A percentile compares a stretch with the other conserved stretches of the same genome.
Evolutionary conservation across 2,329 filamentous ascomycete species (phyloP).

Genomic region (Aureobasidium lini): DNA sequence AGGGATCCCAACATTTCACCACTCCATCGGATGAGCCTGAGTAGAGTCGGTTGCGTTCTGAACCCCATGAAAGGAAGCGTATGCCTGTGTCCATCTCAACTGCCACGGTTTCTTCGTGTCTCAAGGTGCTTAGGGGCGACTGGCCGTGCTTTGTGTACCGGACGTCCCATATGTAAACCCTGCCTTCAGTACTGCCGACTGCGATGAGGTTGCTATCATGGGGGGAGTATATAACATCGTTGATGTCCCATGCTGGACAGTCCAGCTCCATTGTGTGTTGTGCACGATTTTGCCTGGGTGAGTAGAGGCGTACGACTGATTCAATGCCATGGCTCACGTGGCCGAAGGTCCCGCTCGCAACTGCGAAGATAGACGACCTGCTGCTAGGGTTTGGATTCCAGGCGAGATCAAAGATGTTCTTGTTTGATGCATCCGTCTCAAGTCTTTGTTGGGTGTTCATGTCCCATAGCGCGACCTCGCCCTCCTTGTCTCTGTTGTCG

Average conservation of each 20-base stretch:
- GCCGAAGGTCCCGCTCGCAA: constrained; percentile 39
- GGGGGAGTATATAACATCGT: constrained; percentile 45
- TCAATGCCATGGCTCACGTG: constrained; percentile 33
- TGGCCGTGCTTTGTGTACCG: constrained; percentile 34
- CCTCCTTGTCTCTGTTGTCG: constrained; percentile 32
- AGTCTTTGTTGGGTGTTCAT: constrained; percentile 35
- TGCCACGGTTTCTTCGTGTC: constrained; percentile 45
- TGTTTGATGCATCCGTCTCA: constrained; percentile 39
- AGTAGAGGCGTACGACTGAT: constrained; percentile 48
- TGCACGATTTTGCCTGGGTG: constrained; percentile 28
- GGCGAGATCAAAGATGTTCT: constrained; percentile 51
- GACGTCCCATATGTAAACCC: constrained; percentile 54
- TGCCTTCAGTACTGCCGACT: constrained; percentile 53
- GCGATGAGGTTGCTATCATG: constrained; percentile 45
- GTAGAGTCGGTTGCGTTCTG: constrained; percentile 45
- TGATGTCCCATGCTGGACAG: constrained; percentile 54
- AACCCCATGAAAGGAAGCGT: constrained; percentile 51
- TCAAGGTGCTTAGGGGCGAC: constrained; percentile 40
- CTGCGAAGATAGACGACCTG: constrained; percentile 40
- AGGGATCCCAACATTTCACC: constrained; percentile 54
- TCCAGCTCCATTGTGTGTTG: constrained; percentile 39
- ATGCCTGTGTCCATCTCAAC: constrained; percentile 51
- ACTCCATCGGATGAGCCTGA: constrained; percentile 55
- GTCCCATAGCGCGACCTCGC: constrained; percentile 50
- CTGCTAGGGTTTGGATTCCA: constrained; percentile 44